phyloP scores from a whole-genome alignment of 2,329 filamentous ascomycete genomes.

The Basipetospora chlamydospora region DNA sequence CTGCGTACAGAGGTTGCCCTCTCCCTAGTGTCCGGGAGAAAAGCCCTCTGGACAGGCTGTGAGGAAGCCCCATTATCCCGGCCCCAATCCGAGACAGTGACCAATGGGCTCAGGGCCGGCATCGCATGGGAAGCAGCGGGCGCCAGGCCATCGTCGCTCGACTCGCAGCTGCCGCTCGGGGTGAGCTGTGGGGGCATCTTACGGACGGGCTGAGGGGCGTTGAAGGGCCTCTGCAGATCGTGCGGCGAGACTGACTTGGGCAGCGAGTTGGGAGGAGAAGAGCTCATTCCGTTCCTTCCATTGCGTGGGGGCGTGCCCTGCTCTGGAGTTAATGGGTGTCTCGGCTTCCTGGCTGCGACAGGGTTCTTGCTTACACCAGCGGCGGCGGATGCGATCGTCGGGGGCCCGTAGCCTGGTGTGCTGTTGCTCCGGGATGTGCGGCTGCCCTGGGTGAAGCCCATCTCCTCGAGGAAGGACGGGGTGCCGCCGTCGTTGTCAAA shows the following conservation, averaged over 20 bases:
- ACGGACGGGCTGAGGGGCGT: too few relatives aligned
- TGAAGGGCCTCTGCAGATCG: slow-evolving; percentile 25
- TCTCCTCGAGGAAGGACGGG: slow-evolving; percentile 30
- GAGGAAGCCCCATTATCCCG: slow-evolving; percentile 21
- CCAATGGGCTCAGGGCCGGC: slow-evolving; percentile 34
- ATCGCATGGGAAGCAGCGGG: slow-evolving; percentile 19
- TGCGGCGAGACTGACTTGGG: slow-evolving; percentile 26
- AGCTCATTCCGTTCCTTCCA: neutral
- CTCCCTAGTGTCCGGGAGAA: slow-evolving; percentile 12
- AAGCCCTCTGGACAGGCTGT: slow-evolving; percentile 24
- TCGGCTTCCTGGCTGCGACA: too few relatives aligned
- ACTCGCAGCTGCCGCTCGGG: slow-evolving; percentile 32
- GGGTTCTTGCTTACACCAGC: neutral
- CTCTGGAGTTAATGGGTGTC: slow-evolving; percentile 35
- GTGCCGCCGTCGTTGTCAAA: slow-evolving; percentile 28
- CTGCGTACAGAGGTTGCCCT: slow-evolving; percentile 19
- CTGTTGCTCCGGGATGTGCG: too few relatives aligned
- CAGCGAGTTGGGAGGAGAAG: slow-evolving; percentile 8
- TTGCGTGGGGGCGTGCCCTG: slow-evolving; percentile 31
- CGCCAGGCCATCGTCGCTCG: slow-evolving; percentile 33
- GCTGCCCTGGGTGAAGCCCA: too few relatives aligned
- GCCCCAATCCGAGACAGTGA: slow-evolving; percentile 43
- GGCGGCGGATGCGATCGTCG: too few relatives aligned
- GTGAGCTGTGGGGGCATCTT: slow-evolving; percentile 25
- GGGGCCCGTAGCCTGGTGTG: too few relatives aligned